These are phyloP conservation scores for Acmispon strigosus DNA, from an alignment of 306 rosid species.

Conservation along the genomic window DNA sequence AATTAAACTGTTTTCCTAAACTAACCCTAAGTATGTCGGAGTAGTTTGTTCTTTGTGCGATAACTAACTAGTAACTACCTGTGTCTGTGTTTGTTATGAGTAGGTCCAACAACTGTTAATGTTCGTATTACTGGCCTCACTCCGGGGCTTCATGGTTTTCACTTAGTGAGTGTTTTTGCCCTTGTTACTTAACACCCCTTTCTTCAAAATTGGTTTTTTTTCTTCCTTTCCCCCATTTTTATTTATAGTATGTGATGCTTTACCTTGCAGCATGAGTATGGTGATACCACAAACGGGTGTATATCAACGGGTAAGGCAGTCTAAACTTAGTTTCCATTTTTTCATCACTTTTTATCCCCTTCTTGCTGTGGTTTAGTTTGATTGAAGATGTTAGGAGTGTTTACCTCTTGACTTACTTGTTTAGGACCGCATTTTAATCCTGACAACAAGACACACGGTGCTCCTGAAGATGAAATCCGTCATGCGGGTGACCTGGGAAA, in stretches of 20 bases:
- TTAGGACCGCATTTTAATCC: constrained; percentile 95
- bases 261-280: constrained; percentile 73
- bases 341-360: not conserved
- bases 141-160: constrained; percentile 88
- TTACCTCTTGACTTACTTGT: constrained; percentile 14
- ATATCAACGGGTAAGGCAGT: constrained; percentile 65
- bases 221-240: not conserved
- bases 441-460: constrained; percentile 61
- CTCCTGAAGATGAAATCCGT: constrained; percentile 84
- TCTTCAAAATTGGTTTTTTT: not conserved
- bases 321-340: not conserved
- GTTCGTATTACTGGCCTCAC: constrained; percentile 83
- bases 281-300: constrained; percentile 98
- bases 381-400: not conserved
- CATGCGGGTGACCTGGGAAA: constrained; percentile 99
- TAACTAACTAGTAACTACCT: constrained; percentile 7
- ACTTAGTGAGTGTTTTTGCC: constrained; percentile 50
- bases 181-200: constrained; percentile 1
- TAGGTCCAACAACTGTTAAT: constrained; percentile 81
- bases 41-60: not conserved
- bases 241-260: not conserved
- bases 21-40: not conserved
- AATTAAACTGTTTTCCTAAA: too few relatives aligned
- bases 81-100: constrained; percentile 14
- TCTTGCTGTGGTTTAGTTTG: not conserved